Base-by-base conservation (phyloP, 768 basidiomycete genomes). In the Crucibulum laeve region DNA sequence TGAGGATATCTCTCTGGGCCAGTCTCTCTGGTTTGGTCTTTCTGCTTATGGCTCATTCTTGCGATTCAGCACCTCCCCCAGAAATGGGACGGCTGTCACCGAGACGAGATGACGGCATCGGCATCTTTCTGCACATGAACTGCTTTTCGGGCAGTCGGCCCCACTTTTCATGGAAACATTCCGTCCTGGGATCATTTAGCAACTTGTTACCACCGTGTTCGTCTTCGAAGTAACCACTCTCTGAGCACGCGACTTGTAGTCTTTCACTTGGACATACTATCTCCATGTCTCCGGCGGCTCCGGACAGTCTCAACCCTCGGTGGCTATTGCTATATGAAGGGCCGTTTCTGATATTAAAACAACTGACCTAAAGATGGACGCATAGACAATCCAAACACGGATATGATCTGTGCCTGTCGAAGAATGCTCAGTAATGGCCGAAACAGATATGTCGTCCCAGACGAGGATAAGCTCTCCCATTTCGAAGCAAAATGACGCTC, bases 31-130 rank as follows among this genome's bases (percentile, higher is more conserved):
- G 37, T 44, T 38, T 38, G 10, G 30, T 32, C 14, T 41, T 44
- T 21, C 47, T 32, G 30, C 32, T 45, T 49, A 7, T 28, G 43
- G 40, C 25, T 32, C 26, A 22, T 26, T 43, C 23, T 23, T 40
- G 18, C 39, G 11, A 10, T 14, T 13, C 24, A 21, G 10, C 21
- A 11, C 15, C 21, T 10, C 41, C n/a, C n/a, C 42, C 21, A 46
- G 28, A 39, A 43, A 37, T 48, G 28, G 38, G 47, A 48, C 55
- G 55, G 58, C 49, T 45, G 43, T 54, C 53, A 34, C 54, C 57
- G 54, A 57, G 51, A 54, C 53, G 44, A 28, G 37, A 43, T 59
- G 54, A 56, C 58, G 57, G 53, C 57, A 58, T 56, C 48, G 49
- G 42, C 44, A 48, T 47, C 45, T 49, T 49, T 53, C 48, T 47